Evolutionary conservation across 176 grass and related monocot species (phyloP).

Genomic region (Poa pratensis): DNA sequence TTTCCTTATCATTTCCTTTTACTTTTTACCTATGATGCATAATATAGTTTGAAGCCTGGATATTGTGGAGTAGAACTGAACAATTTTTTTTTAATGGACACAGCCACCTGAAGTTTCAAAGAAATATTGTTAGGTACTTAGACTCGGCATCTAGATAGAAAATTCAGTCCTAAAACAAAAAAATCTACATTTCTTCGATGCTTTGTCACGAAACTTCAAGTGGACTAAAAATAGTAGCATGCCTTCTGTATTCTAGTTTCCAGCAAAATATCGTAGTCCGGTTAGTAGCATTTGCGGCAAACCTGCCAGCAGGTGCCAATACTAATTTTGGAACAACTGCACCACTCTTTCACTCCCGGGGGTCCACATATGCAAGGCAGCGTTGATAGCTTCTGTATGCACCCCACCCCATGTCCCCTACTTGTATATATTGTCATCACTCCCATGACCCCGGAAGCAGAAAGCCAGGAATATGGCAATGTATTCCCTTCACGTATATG

Average conservation of each 20-base stretch:
- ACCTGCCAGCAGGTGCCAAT: neutral
- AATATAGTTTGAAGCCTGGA: neutral
- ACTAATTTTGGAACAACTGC: constrained; percentile 34
- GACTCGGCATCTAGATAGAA: neutral
- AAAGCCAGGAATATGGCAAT: neutral
- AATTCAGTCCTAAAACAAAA: neutral
- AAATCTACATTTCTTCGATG: neutral
- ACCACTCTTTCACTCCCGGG: constrained; percentile 33
- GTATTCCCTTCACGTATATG: neutral
- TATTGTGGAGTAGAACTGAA: neutral
- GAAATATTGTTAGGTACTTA: neutral
- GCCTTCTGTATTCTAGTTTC: neutral
- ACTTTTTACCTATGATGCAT: neutral
- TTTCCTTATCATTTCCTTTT: neutral
- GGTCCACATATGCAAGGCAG: constrained; percentile 10
- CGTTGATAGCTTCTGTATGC: neutral
- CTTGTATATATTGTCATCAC: neutral
- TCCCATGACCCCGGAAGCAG: neutral
- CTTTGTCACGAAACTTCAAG: neutral
- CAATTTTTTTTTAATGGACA: neutral
- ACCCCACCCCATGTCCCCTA: neutral
- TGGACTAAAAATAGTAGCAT: neutral
- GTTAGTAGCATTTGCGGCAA: constrained; percentile 29
- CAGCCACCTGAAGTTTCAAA: neutral
- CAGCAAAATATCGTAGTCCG: neutral